Evolutionary conservation across 1,139 yeast species (phyloP).

Genomic region (Eremothecium gossypii): DNA sequence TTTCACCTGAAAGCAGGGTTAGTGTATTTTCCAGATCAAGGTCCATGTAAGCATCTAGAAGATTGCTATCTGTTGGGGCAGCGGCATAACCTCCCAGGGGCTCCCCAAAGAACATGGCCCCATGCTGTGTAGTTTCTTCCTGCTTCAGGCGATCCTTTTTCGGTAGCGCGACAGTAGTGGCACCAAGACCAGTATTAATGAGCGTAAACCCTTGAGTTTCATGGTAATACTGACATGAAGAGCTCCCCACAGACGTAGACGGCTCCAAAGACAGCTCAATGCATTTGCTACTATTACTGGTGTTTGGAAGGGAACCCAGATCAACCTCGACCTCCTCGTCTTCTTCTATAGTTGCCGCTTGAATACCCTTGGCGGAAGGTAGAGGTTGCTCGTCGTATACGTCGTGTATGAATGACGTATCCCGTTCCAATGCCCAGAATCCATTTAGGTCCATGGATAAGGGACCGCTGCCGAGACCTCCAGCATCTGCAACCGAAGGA

Average conservation of each 20-base stretch:
- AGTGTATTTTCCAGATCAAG: conserved; percentile 21
- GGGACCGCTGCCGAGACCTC: conserved; percentile 6
- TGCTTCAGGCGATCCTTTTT: not conserved
- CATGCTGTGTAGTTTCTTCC: not conserved
- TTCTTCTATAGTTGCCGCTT: conserved; percentile 13
- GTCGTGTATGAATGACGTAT: conserved; percentile 5
- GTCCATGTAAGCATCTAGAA: conserved; percentile 13
- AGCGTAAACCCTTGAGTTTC: conserved; percentile 9
- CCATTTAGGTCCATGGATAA: conserved; percentile 5
- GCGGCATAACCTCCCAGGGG: no score
- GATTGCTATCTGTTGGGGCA: not conserved
- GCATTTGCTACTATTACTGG: conserved; percentile 20
- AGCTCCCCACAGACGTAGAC: conserved; percentile 15
- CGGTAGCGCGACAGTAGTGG: conserved; percentile 8
- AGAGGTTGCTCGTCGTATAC: conserved; percentile 7
- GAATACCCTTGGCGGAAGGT: conserved; percentile 14
- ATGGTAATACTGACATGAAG: conserved; percentile 7
- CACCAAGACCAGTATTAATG: conserved; percentile 9
- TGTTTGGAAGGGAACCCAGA: conserved; percentile 7
- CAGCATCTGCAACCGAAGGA: conserved; percentile 12
- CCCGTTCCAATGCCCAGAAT: not conserved
- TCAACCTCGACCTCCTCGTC: conserved; percentile 13
- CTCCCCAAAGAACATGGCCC: no score
- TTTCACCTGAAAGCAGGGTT: not conserved
- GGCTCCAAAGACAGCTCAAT: conserved; percentile 20